These are phyloP conservation scores for Trametes punicea DNA, from an alignment of 768 basidiomycete species.

Conservation along the genomic window DNA sequence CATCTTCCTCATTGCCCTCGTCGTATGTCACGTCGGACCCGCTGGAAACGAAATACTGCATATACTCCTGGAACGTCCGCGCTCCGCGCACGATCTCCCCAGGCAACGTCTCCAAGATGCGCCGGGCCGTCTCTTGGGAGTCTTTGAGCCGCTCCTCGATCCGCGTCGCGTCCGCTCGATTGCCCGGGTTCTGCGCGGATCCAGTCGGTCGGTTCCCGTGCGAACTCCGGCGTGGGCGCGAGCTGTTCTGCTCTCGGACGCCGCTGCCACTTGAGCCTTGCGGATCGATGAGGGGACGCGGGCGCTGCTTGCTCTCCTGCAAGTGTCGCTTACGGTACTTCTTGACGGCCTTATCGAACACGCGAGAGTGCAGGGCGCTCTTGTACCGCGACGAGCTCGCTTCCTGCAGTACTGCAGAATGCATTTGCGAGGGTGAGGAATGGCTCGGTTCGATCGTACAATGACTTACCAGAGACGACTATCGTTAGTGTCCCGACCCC, in stretches of 20 bases:
- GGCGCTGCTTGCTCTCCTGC: conserved; percentile 8
- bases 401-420: conserved; percentile 58
- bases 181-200: background rate
- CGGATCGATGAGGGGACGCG: background rate
- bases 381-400: conserved; percentile 67
- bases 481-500: conserved; percentile 78
- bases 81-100: conserved; percentile 36
- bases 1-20: conserved; percentile 6
- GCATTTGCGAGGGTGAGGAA: no score
- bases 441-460: background rate
- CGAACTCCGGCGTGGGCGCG: no score
- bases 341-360: conserved; percentile 45
- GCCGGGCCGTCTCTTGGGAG: conserved; percentile 22
- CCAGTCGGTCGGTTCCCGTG: background rate
- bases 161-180: background rate
- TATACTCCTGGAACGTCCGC: conserved; percentile 39
- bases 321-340: conserved; percentile 34
- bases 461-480: conserved; percentile 57
- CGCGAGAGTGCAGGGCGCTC: conserved; percentile 43
- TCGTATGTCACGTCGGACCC: background rate
- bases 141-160: conserved; percentile 3
- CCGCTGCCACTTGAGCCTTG: background rate
- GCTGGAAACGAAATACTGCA: conserved; percentile 33
- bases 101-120: conserved; percentile 39
- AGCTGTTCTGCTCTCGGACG: background rate